Evolutionary conservation across 352 stramenopile genomes (phyloP).

Genomic region (Thalassiosira livingstoniorum): DNA sequence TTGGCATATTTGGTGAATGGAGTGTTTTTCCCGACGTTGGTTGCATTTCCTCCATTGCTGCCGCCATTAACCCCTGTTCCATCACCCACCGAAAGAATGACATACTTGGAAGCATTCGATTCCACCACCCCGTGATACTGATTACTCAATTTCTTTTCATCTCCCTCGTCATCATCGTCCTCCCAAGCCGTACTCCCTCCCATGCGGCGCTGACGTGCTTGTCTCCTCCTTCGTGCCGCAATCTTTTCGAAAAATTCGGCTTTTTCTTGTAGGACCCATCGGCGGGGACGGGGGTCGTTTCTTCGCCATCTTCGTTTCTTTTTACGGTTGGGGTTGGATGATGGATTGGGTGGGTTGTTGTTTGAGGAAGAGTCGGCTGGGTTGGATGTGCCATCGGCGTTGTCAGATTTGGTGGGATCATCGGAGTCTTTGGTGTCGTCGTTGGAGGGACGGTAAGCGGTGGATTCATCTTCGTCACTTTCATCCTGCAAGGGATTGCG

Average conservation of each 20-base stretch:
- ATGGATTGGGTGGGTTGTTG: constrained; percentile 10
- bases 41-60: too few relatives aligned
- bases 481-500: constrained; percentile 64
- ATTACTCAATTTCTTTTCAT: constrained; percentile 48
- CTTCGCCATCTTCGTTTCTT: constrained; percentile 74
- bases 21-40: too few relatives aligned
- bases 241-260: constrained; percentile 73
- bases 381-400: too few relatives aligned
- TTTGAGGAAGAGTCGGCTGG: too few relatives aligned
- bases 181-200: not conserved
- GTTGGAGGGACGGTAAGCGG: constrained; percentile 17
- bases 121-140: constrained; percentile 79
- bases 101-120: constrained; percentile 78
- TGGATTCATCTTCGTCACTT: constrained; percentile 74
- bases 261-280: constrained; percentile 83
- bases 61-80: not conserved
- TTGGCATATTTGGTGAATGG: not conserved
- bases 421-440: constrained; percentile 4
- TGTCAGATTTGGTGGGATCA: too few relatives aligned
- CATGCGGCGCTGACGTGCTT: constrained; percentile 21
- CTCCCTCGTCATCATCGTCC: constrained; percentile 12
- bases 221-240: constrained; percentile 3
- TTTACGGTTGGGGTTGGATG: constrained; percentile 26
- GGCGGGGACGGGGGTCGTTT: constrained; percentile 64
- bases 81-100: constrained; percentile 60